Base-by-base conservation (phyloP, 805 yeast species). In the Teunomyces aglyptinius region DNA sequence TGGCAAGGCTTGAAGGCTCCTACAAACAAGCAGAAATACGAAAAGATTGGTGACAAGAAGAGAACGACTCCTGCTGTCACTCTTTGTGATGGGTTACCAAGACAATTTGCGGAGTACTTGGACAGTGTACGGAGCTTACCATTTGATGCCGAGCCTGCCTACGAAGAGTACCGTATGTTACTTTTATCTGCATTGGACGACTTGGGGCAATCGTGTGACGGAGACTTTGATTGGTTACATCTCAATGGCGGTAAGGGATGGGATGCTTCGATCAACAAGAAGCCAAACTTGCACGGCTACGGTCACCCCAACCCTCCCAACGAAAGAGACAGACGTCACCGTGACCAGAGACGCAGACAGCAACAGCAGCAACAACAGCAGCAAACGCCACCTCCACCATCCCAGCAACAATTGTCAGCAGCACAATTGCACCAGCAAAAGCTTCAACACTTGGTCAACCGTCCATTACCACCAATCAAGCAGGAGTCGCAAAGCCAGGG, bases 1-100 rank as follows among this genome's bases (percentile, higher is more conserved):
- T 86, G 95, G 95, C 95, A 86, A 68, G 95, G 95, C n/a, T 70
- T 86, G 49, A 86, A 86, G 65, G 94, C 92, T 1, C 89, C 89
- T 49, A 86, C 89, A n/a, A 86, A 86, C 63, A 86, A 87, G 63
- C 78, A 82, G 53, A 86, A 86, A 63, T 86, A 86, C 61, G 94
- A 87, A 64, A 86, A 86, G 61, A 87, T 87, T 63, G 94, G 94
- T 24, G 86, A 85, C 53, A 85, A 85, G 58, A 87, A 87, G 64
- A 83, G 85, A 60, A 75, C 84, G 12, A 82, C 90, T 1, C 77
- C 83, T 11, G 81, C 86, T 6, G 73, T 71, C 39, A 84, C 82
- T 41, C 65, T 84, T 46, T 78, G 88, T 57, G 76, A 76, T 42
- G 82, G 81, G 19, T 75, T 86, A 42, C 94, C 95, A 13, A 69